phyloP scores from a whole-genome alignment of 2,329 filamentous ascomycete species.

The Cladosporium colombiae region DNA sequence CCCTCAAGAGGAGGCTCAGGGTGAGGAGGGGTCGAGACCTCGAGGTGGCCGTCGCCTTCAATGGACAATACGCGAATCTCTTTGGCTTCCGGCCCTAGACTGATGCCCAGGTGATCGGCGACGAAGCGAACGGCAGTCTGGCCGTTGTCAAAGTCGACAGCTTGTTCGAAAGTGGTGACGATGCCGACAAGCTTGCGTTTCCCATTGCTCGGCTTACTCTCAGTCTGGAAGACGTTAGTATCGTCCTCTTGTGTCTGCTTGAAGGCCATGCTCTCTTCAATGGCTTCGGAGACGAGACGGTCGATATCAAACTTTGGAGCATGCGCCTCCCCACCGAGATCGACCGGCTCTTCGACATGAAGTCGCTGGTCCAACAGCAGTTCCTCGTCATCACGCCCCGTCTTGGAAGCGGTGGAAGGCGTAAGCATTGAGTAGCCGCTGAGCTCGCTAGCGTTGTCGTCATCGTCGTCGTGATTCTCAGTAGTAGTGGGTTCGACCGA shows the following conservation, averaged over 20 bases:
- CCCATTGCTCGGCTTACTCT: background rate
- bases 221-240: background rate
- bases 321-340: background rate
- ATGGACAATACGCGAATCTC: background rate
- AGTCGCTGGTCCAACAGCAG: background rate
- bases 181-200: background rate
- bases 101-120: background rate
- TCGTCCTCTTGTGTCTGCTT: background rate
- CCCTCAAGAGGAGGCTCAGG: background rate
- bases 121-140: background rate
- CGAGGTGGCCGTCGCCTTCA: background rate
- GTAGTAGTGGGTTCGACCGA: background rate
- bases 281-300: too few relatives aligned
- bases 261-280: too few relatives aligned
- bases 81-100: background rate
- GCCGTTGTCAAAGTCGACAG: background rate
- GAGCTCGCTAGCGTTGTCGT: background rate
- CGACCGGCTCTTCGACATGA: too few relatives aligned
- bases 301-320: background rate
- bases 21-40: background rate
- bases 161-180: background rate
- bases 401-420: background rate
- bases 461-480: background rate
- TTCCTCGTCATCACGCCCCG: background rate
- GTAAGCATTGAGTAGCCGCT: slow-evolving; percentile 2